These are phyloP conservation scores for Warburgia ugandensis DNA, from an alignment of 164 flowering plant species.

Conservation along the genomic window DNA sequence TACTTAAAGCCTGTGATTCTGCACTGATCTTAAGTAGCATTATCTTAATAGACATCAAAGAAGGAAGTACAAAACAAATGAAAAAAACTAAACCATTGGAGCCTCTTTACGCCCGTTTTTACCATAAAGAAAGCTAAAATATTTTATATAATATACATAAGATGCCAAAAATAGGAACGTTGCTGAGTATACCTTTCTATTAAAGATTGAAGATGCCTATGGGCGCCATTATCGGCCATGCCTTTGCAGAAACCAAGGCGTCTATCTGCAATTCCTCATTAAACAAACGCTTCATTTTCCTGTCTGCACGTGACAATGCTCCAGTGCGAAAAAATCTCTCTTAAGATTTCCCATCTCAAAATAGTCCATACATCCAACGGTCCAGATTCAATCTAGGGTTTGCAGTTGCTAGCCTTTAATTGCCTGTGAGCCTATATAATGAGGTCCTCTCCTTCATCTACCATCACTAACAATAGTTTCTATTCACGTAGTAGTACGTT, in stretches of 20 bases:
- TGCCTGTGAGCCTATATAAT: no score
- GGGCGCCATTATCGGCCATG: constrained; percentile 11
- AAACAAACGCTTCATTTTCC: background rate
- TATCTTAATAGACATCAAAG: no score
- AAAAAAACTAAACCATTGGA: no score
- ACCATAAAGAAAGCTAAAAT: no score
- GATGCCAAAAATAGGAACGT: constrained; percentile 8
- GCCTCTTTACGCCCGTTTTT: no score
- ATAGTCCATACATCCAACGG: constrained; percentile 7
- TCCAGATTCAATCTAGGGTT: constrained; percentile 1
- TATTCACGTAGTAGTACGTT: no score
- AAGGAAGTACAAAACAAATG: no score
- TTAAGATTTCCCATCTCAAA: constrained; percentile 1
- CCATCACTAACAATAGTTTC: no score
- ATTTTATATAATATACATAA: no score
- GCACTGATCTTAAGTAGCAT: no score
- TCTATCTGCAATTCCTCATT: background rate
- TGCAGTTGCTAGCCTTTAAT: background rate
- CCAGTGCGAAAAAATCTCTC: constrained; percentile 15
- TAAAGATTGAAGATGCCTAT: constrained; percentile 5
- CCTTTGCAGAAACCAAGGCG: constrained; percentile 2
- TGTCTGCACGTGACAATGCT: constrained; percentile 2
- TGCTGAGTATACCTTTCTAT: background rate
- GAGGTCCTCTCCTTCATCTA: background rate
- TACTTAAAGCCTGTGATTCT: no score